A percentile compares a stretch with the other conserved stretches of the same genome.
These are phyloP conservation scores for Lepidium didymum DNA, from an alignment of 345 rosid species.

Conservation along the genomic window DNA sequence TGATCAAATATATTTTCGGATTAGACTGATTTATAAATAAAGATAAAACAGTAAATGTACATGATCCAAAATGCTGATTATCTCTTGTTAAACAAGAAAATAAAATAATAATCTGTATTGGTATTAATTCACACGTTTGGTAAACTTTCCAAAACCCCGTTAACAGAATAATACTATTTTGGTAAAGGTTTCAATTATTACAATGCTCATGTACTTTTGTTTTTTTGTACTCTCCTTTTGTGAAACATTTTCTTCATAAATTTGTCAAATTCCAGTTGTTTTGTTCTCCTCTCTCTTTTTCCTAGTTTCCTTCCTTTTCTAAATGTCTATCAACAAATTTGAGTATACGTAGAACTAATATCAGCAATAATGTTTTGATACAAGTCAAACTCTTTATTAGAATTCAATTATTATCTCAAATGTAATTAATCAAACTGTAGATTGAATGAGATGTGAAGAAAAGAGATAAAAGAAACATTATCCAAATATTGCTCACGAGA, in stretches of 20 bases:
- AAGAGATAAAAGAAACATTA: slow-evolving; percentile 13
- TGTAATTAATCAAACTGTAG: slow-evolving; percentile 19
- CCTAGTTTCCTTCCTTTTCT: background rate
- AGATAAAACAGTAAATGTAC: too few relatives aligned
- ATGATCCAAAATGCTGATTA: background rate
- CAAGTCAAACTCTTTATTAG: slow-evolving; percentile 1
- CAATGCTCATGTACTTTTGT: slow-evolving; percentile 9
- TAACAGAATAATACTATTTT: background rate
- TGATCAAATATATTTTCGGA: too few relatives aligned
- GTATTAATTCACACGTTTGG: background rate
- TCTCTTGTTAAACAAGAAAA: background rate
- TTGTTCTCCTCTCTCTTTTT: background rate
- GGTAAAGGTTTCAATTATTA: slow-evolving; percentile 10
- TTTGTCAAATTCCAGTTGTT: background rate
- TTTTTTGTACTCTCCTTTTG: background rate
- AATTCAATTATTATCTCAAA: background rate
- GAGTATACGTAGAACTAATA: too few relatives aligned
- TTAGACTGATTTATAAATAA: too few relatives aligned
- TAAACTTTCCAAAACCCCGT: too few relatives aligned
- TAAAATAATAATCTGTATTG: background rate
- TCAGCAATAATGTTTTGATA: background rate
- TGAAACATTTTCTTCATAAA: background rate
- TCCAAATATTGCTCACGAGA: slow-evolving; percentile 28
- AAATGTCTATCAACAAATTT: background rate
- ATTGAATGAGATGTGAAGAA: slow-evolving; percentile 21